Conservation (phyloP, 1,284 basidiomycete genomes). For the Xerocomus nothofagi region DNA sequence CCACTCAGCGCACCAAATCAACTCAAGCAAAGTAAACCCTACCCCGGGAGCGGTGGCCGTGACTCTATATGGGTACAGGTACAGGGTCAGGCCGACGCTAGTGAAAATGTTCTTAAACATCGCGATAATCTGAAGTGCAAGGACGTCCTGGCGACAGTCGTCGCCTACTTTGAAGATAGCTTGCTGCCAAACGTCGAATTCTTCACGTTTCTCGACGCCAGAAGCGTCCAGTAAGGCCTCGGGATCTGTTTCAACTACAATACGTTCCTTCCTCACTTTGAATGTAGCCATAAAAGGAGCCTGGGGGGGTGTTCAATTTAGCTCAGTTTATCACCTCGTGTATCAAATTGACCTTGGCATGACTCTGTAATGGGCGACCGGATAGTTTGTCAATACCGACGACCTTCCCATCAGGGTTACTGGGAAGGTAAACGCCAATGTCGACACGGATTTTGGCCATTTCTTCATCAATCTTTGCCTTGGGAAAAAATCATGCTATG, state of each 20-base stretch:
- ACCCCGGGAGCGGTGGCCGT: conserved; percentile 97
- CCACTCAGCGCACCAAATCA: not conserved
- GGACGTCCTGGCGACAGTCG: conserved; percentile 96
- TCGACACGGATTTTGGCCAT: conserved; percentile 96
- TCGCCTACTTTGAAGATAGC: conserved; percentile 99
- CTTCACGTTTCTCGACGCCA: conserved; percentile 55
- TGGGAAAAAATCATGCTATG: conserved; percentile 5
- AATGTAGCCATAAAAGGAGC: conserved; percentile 99
- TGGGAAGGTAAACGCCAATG: conserved; percentile 94
- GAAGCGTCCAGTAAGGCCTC: conserved; percentile 67
- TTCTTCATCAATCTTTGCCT: conserved; percentile 99
- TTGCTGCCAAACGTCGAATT: conserved; percentile 94
- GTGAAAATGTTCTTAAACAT: conserved; percentile 99
- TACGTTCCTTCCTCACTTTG: conserved; percentile 87
- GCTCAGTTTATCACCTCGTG: not conserved
- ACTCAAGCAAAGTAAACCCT: conserved; percentile 35
- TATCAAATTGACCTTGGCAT: conserved; percentile 78
- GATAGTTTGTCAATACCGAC: conserved; percentile 97
- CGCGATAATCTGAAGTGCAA: conserved; percentile 96
- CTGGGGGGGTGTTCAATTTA: conserved; percentile 41
- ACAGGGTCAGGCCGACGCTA: conserved; percentile 84
- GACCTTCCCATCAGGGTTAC: conserved; percentile 95
- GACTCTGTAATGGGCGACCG: conserved; percentile 93
- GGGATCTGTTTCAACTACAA: conserved; percentile 61
- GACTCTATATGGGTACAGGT: conserved; percentile 95